Conservation (phyloP, 2,329 filamentous ascomycete species). For the Alternaria sp. region DNA sequence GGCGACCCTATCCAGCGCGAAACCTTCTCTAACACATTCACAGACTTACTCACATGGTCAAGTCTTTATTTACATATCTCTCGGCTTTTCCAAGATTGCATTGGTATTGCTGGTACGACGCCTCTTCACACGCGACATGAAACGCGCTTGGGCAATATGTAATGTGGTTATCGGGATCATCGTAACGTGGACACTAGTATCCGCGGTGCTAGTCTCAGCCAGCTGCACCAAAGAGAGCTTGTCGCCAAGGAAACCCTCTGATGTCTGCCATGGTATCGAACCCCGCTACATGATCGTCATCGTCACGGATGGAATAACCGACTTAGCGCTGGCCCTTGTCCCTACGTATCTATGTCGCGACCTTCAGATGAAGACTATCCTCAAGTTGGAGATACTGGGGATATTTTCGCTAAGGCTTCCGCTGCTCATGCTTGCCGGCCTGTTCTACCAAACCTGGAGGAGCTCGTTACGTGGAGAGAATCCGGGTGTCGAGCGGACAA, state of each 20-base stretch:
- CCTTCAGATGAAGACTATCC: slow-evolving; percentile 30
- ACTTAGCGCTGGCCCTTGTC: slow-evolving; percentile 27
- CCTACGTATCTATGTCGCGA: slow-evolving; percentile 31
- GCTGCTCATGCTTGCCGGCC: slow-evolving; percentile 8
- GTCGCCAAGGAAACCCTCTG: slow-evolving; percentile 11
- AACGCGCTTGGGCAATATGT: slow-evolving; percentile 28
- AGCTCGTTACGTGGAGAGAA: background rate
- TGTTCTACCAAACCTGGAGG: background rate
- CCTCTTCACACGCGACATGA: slow-evolving; percentile 37
- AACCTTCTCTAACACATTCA: background rate
- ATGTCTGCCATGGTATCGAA: slow-evolving; percentile 24
- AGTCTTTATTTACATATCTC: slow-evolving; percentile 28
- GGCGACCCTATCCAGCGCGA: background rate
- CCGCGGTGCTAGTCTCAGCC: background rate
- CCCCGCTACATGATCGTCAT: slow-evolving; percentile 24
- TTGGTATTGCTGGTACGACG: slow-evolving; percentile 35
- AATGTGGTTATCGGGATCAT: slow-evolving; percentile 23
- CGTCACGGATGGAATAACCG: slow-evolving; percentile 29
- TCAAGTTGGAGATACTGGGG: slow-evolving; percentile 37
- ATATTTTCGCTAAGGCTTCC: slow-evolving; percentile 35
- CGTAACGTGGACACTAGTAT: slow-evolving; percentile 23
- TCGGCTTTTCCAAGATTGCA: slow-evolving; percentile 37
- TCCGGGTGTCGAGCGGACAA: background rate
- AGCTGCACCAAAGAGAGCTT: background rate
- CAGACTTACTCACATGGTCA: slow-evolving; percentile 12